These are phyloP conservation scores for Polygonum maritimum DNA, from an alignment of 148 eudicot genomes.

Conservation along the genomic window DNA sequence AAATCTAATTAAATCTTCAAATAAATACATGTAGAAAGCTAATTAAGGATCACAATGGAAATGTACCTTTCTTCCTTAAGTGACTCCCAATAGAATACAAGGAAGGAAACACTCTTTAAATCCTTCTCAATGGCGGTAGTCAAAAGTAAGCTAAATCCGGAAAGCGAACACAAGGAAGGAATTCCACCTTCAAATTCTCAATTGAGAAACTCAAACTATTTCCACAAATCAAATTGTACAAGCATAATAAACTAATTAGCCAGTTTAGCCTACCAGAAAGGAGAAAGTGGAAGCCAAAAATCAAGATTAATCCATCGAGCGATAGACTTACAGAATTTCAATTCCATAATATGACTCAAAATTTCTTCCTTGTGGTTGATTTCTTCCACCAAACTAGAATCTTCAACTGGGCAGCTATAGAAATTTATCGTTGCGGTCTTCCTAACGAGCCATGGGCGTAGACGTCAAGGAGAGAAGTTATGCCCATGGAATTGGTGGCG, in stretches of 20 bases:
- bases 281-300: slow-evolving; percentile 94
- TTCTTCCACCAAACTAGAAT: slow-evolving; percentile 33
- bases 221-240: neutral
- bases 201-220: neutral
- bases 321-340: slow-evolving; percentile 49
- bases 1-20: neutral
- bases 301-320: slow-evolving; percentile 45
- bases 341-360: too few relatives aligned
- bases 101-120: slow-evolving; percentile 77
- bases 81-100: slow-evolving; percentile 58
- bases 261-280: slow-evolving; percentile 50
- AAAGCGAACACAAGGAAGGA: slow-evolving; percentile 2
- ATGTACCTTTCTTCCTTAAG: slow-evolving; percentile 58
- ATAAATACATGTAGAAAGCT: neutral
- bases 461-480: neutral
- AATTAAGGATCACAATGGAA: neutral
- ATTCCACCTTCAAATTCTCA: neutral
- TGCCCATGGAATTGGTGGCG: too few relatives aligned
- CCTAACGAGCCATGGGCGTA: neutral
- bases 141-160: slow-evolving; percentile 63
- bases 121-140: slow-evolving; percentile 55
- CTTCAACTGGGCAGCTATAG: slow-evolving; percentile 12
- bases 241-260: neutral
- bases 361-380: too few relatives aligned
- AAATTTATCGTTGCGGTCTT: slow-evolving; percentile 10